Evolutionary conservation across 2,329 filamentous ascomycete species (phyloP).

Genomic region (Cercospora janseana): DNA sequence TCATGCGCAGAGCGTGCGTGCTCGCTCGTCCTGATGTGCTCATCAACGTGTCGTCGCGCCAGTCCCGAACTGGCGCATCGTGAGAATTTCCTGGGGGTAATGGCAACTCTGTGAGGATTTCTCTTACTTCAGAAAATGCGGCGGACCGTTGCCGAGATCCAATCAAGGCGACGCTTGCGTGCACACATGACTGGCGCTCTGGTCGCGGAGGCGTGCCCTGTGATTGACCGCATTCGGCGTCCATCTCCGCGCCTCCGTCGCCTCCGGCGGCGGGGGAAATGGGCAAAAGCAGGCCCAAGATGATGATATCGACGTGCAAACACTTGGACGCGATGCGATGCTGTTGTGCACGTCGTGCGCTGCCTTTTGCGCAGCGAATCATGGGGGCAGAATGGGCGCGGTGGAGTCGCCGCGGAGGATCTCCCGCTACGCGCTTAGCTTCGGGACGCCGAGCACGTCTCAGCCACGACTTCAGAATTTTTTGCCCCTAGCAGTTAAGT

Average conservation of each 20-base stretch:
- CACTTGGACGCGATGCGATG: constrained; percentile 17
- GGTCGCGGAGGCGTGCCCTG: constrained; percentile 14
- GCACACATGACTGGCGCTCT: constrained; percentile 19
- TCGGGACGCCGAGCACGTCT: constrained; percentile 2
- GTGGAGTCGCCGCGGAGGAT: constrained; percentile 7
- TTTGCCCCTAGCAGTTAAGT: constrained; percentile 22
- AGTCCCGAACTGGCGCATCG: constrained; percentile 1
- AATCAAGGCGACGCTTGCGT: constrained; percentile 12
- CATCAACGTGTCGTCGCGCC: constrained; percentile 11
- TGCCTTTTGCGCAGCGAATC: constrained; percentile 5
- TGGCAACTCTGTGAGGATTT: constrained; percentile 1
- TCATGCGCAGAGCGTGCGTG: constrained; percentile 13
- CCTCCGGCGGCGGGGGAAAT: not conserved
- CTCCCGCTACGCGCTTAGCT: constrained; percentile 9
- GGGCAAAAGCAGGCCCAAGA: constrained; percentile 23
- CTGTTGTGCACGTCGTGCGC: not conserved
- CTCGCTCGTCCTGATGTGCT: constrained; percentile 1
- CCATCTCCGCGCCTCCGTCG: not conserved
- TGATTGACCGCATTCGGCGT: constrained; percentile 8
- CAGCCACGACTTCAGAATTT: constrained; percentile 6
- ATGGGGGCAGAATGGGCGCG: constrained; percentile 5
- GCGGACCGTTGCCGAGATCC: constrained; percentile 18
- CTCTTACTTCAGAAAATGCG: constrained; percentile 11
- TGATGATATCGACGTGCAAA: constrained; percentile 20
- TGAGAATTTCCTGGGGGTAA: constrained; percentile 11